These are phyloP conservation scores for Diaporthe caulivora DNA, from an alignment of 2,329 filamentous ascomycete genomes.

Conservation along the genomic window DNA sequence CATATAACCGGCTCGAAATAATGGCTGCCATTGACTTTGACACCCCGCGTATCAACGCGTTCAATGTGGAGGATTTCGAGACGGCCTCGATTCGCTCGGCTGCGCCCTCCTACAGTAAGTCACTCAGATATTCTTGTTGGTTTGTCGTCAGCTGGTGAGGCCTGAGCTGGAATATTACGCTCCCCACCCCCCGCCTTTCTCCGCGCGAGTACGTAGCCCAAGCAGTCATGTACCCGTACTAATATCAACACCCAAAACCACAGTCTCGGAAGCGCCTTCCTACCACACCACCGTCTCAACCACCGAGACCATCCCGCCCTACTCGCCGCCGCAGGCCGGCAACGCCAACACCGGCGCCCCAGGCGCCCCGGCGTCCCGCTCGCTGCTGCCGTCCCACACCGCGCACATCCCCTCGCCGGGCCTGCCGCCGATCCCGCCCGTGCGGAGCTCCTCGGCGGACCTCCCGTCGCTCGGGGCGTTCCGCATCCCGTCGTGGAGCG, in stretches of 20 bases:
- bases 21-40: conserved; percentile 38
- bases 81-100: conserved; percentile 75
- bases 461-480: conserved; percentile 64
- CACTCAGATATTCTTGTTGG: background rate
- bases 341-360: conserved; percentile 3
- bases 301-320: conserved; percentile 63
- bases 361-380: conserved; percentile 38
- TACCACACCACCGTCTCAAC: conserved; percentile 67
- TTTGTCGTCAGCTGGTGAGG: background rate
- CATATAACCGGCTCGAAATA: conserved; percentile 8
- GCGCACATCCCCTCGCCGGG: conserved; percentile 54
- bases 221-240: conserved; percentile 6
- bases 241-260: conserved; percentile 5
- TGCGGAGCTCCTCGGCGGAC: conserved; percentile 46
- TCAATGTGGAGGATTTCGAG: conserved; percentile 69
- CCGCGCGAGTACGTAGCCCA: background rate
- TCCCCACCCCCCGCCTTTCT: background rate
- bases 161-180: background rate
- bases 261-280: conserved; percentile 74
- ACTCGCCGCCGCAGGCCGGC: conserved; percentile 54
- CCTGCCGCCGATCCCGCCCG: conserved; percentile 63
- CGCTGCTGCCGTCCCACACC: conserved; percentile 49
- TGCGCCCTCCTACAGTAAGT: conserved; percentile 76
- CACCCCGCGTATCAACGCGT: conserved; percentile 26
- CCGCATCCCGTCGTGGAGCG: conserved; percentile 70